A percentile compares a stretch with the other conserved stretches of the same genome.
phyloP scores from a whole-genome alignment of 2,329 filamentous ascomycete genomes.

The Endoconidiophora polonica region DNA sequence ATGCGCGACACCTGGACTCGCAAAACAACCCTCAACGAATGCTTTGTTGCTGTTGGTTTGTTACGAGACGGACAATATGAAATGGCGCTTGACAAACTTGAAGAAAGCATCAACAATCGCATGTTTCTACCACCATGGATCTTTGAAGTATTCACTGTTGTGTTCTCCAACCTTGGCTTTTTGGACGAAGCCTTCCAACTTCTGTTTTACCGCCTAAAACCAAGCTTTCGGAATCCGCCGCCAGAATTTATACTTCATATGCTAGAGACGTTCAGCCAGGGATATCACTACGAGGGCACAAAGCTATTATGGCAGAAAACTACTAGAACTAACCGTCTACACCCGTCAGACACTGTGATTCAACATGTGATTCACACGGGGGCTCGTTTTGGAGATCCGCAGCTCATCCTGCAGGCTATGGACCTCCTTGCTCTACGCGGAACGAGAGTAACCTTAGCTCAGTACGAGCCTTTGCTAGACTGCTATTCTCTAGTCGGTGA shows the following conservation, averaged over 20 bases:
- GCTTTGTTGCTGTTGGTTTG: constrained; percentile 52
- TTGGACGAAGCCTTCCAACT: constrained; percentile 61
- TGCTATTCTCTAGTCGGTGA: constrained; percentile 47
- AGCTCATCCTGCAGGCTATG: constrained; percentile 55
- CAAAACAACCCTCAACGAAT: constrained; percentile 36
- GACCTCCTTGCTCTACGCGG: constrained; percentile 42
- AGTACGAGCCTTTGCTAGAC: constrained; percentile 68
- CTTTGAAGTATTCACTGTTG: constrained; percentile 59
- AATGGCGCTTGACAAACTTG: constrained; percentile 54
- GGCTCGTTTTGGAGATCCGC: constrained; percentile 47
- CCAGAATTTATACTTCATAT: constrained; percentile 49
- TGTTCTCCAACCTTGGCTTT: constrained; percentile 54
- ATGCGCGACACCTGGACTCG: constrained; percentile 55
- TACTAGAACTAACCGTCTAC: constrained; percentile 30
- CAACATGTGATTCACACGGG: constrained; percentile 56
- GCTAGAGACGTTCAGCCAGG: constrained; percentile 56
- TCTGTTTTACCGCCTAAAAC: constrained; percentile 36
- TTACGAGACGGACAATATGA: constrained; percentile 73
- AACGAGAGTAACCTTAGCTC: constrained; percentile 42
- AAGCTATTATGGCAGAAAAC: constrained; percentile 54
- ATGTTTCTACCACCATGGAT: constrained; percentile 52
- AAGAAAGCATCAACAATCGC: constrained; percentile 43
- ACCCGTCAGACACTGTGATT: constrained; percentile 42
- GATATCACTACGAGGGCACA: constrained; percentile 46
- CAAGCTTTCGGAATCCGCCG: constrained; percentile 21